These are phyloP conservation scores for Bacterosira constricta DNA, from an alignment of 108 stramenopile genomes.

Conservation along the genomic window DNA sequence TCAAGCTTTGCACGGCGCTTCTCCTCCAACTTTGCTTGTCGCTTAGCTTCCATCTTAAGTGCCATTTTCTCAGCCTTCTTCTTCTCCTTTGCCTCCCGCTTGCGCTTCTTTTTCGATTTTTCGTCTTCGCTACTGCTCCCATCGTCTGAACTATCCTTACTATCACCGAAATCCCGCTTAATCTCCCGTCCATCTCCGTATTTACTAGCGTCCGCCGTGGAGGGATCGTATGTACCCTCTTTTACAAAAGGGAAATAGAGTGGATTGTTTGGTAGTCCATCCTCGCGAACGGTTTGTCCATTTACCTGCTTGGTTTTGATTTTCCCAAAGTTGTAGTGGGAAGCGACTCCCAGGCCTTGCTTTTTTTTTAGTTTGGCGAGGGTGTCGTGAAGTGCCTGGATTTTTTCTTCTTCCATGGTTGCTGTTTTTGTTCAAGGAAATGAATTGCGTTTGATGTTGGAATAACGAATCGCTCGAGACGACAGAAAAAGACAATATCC, in stretches of 20 bases:
- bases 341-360: conserved; percentile 62
- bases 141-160: background rate
- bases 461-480: no score
- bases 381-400: conserved; percentile 79
- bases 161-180: conserved; percentile 83
- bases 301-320: conserved; percentile 28
- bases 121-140: conserved; percentile 4
- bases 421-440: background rate
- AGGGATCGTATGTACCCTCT: conserved; percentile 71
- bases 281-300: conserved; percentile 43
- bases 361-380: conserved; percentile 69
- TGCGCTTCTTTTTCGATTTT: conserved; percentile 22
- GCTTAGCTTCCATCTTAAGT: conserved; percentile 39
- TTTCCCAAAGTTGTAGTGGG: conserved; percentile 59
- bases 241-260: conserved; percentile 78
- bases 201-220: conserved; percentile 29
- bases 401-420: conserved; percentile 83
- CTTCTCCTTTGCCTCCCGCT: conserved; percentile 32
- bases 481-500: no score
- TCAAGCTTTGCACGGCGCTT: conserved; percentile 57
- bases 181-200: conserved; percentile 82
- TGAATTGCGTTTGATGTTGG: no score
- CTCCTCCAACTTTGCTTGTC: conserved; percentile 24
- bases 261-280: conserved; percentile 83
- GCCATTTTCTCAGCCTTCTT: conserved; percentile 24